Conservation (phyloP, 2,329 filamentous ascomycete genomes). For the Gaeumannomyces tritici region DNA sequence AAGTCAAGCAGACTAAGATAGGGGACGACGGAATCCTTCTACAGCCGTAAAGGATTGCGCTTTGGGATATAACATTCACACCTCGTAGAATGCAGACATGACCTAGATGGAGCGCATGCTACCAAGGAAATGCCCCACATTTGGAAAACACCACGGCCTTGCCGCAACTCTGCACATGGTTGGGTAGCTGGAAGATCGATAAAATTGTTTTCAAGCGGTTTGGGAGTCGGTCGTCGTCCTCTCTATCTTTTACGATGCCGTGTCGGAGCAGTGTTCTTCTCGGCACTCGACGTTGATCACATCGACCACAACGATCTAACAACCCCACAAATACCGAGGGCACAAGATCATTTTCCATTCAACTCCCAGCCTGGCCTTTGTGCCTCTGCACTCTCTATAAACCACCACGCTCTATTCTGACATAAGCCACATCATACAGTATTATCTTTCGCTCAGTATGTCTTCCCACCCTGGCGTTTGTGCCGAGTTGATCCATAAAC, state of each 20-base stretch:
- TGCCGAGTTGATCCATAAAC: no score
- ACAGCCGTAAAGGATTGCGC: no score
- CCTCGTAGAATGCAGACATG: no score
- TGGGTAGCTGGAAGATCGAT: no score
- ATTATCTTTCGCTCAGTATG: not conserved
- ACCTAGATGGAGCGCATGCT: not conserved
- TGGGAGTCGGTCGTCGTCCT: not conserved
- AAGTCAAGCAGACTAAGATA: no score
- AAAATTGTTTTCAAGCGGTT: not conserved
- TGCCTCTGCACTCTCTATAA: not conserved
- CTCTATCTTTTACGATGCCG: not conserved
- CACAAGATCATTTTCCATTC: not conserved
- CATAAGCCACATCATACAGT: not conserved
- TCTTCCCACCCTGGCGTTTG: not conserved
- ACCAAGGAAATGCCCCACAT: not conserved
- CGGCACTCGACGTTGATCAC: not conserved
- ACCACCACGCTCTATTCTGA: not conserved
- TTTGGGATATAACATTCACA: no score
- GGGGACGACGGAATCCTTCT: no score
- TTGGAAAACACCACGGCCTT: not conserved
- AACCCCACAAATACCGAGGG: not conserved
- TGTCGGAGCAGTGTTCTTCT: not conserved
- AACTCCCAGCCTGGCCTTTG: no score
- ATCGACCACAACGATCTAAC: no score
- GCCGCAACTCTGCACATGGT: not conserved